Percentiles rank a stretch among this genome's conserved stretches.
These are phyloP conservation scores for Avena sativa DNA, from an alignment of 176 grass and related monocot species.

Conservation along the genomic window DNA sequence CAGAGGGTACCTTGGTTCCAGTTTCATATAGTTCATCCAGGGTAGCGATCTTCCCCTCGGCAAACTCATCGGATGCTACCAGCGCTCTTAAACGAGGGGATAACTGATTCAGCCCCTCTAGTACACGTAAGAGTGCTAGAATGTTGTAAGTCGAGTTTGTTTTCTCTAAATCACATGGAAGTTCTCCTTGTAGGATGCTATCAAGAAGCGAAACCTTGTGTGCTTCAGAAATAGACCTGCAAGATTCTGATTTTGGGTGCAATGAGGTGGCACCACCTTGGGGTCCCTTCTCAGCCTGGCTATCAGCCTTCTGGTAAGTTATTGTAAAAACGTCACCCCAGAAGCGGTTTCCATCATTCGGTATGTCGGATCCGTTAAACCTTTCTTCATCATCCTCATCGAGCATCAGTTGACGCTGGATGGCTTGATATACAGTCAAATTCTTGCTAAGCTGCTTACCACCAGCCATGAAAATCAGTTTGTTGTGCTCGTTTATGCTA, in stretches of 20 bases:
- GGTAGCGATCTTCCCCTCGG: constrained; percentile 56
- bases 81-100: constrained; percentile 68
- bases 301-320: constrained; percentile 89
- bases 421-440: constrained; percentile 91
- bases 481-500: constrained; percentile 62
- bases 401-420: constrained; percentile 78
- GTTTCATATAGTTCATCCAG: constrained; percentile 64
- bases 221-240: constrained; percentile 52
- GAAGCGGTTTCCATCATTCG: constrained; percentile 77
- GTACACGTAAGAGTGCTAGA: constrained; percentile 69
- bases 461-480: constrained; percentile 76
- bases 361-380: constrained; percentile 75
- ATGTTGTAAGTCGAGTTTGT: constrained; percentile 86
- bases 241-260: constrained; percentile 64
- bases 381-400: constrained; percentile 93
- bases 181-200: constrained; percentile 84
- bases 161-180: constrained; percentile 90
- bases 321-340: constrained; percentile 93
- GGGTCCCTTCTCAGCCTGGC: constrained; percentile 57
- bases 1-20: constrained; percentile 57
- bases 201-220: constrained; percentile 69
- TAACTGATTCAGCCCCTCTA: constrained; percentile 80
- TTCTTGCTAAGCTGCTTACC: constrained; percentile 88
- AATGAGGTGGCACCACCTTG: constrained; percentile 61
- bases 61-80: constrained; percentile 70